Evolutionary conservation across 2,329 filamentous ascomycete genomes (phyloP).

Genomic region (Ophiostoma pallidulum): DNA sequence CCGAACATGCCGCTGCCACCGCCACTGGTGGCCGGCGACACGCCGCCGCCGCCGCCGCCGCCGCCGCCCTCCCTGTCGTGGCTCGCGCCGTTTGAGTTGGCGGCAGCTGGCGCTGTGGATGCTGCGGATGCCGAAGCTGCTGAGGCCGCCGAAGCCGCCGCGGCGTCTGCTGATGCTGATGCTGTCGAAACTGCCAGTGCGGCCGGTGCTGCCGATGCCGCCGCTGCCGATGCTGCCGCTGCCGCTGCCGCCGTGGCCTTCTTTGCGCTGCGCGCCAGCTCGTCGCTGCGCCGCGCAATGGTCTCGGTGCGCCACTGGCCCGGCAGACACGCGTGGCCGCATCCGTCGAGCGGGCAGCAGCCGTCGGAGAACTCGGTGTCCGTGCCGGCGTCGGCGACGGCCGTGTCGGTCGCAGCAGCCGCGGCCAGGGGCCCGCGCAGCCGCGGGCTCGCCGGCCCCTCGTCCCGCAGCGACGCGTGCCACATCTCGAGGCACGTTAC

Average conservation of each 20-base stretch:
- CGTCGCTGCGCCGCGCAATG: conserved; percentile 37
- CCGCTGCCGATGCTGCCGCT: conserved; percentile 6
- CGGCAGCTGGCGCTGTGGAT: conserved; percentile 14
- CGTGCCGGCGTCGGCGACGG: conserved; percentile 17
- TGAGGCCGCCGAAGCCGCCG: too few relatives aligned
- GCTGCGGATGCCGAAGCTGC: too few relatives aligned
- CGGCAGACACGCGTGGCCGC: conserved; percentile 53
- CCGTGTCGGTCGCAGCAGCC: conserved; percentile 16
- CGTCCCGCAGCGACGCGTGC: conserved; percentile 30
- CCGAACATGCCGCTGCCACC: conserved; percentile 14
- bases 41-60: conserved; percentile 2
- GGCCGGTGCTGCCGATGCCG: conserved; percentile 13
- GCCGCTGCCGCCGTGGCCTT: neutral
- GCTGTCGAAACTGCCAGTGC: too few relatives aligned
- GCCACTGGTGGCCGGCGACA: neutral
- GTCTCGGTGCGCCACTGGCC: conserved; percentile 44
- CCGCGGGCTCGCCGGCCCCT: neutral
- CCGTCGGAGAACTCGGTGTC: conserved; percentile 36
- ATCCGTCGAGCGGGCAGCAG: conserved; percentile 56
- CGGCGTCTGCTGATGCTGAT: too few relatives aligned
- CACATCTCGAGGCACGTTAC: conserved; percentile 49
- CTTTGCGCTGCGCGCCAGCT: conserved; percentile 31
- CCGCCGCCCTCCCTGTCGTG: neutral
- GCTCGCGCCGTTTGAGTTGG: neutral
- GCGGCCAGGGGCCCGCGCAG: conserved; percentile 22